Conservation (phyloP, 192 early-diverging fungal species). For the Funneliformis mosseae region DNA sequence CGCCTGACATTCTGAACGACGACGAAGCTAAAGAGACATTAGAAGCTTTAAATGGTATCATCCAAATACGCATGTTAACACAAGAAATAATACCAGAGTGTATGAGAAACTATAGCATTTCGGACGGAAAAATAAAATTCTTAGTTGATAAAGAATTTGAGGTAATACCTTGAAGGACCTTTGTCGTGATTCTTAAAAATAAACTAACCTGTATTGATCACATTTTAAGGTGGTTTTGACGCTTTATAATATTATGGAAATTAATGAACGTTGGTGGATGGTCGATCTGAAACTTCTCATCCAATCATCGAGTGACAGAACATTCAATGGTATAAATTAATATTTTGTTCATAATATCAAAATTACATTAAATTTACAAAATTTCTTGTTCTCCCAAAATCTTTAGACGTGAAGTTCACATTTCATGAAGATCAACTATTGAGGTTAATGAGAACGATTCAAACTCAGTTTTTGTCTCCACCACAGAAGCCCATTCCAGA, state of each 20-base stretch:
- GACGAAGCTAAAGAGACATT: constrained; percentile 65
- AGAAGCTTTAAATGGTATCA: constrained; percentile 65
- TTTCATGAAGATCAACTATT: not conserved
- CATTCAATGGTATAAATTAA: constrained; percentile 1
- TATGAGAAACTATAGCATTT: constrained; percentile 60
- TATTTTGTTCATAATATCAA: not conserved
- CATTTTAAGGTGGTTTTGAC: constrained; percentile 10
- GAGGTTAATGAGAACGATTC: not conserved
- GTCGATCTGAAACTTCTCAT: constrained; percentile 16
- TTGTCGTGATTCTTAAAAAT: too few species aligned
- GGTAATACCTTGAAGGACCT: constrained; percentile 37
- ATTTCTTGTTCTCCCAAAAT: not conserved
- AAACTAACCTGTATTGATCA: not conserved
- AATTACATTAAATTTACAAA: not conserved
- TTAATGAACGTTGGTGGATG: not conserved
- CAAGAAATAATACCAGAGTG: constrained; percentile 71
- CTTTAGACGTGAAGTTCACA: not conserved
- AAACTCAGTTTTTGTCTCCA: not conserved
- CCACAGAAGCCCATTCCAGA: not conserved
- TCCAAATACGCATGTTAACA: constrained; percentile 70
- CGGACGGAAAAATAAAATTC: constrained; percentile 75
- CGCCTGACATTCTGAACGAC: constrained; percentile 58
- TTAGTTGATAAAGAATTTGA: constrained; percentile 71
- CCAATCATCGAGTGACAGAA: constrained; percentile 2
- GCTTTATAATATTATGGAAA: not conserved